These are phyloP conservation scores for Fusarium longipes DNA, from an alignment of 2,329 filamentous ascomycete genomes.

Conservation along the genomic window DNA sequence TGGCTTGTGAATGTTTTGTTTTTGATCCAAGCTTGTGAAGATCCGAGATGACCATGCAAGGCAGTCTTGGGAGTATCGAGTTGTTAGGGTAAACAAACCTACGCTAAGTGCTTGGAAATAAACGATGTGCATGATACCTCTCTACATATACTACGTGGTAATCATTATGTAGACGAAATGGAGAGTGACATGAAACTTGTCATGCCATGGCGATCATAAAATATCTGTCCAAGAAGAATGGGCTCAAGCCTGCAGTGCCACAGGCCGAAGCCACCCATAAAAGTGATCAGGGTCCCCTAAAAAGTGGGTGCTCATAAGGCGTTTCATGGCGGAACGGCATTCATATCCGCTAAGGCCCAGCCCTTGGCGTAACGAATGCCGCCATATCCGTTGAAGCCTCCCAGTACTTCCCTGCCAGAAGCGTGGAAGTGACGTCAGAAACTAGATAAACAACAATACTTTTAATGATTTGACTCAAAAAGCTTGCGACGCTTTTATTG, in stretches of 20 bases:
- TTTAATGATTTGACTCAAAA: slow-evolving; percentile 26
- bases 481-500: slow-evolving; percentile 39
- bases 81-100: slow-evolving; percentile 3
- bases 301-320: slow-evolving; percentile 5
- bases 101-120: slow-evolving; percentile 3
- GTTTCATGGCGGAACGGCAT: slow-evolving; percentile 26
- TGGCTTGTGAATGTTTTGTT: background rate
- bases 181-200: background rate
- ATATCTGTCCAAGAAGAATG: background rate
- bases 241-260: slow-evolving; percentile 29
- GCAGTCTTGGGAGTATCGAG: background rate
- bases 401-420: slow-evolving; percentile 16
- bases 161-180: background rate
- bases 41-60: background rate
- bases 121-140: background rate
- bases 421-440: slow-evolving; percentile 41
- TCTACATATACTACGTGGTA: background rate
- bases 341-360: slow-evolving; percentile 33
- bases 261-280: slow-evolving; percentile 32
- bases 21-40: background rate
- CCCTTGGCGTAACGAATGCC: slow-evolving; percentile 37
- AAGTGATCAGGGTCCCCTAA: slow-evolving; percentile 28
- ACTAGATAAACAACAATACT: slow-evolving; percentile 7
- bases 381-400: slow-evolving; percentile 30
- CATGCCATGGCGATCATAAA: background rate